A percentile compares a stretch with the other conserved stretches of the same genome.
Conservation (phyloP, 306 rosid genomes). For the Mucuna pruriens region DNA sequence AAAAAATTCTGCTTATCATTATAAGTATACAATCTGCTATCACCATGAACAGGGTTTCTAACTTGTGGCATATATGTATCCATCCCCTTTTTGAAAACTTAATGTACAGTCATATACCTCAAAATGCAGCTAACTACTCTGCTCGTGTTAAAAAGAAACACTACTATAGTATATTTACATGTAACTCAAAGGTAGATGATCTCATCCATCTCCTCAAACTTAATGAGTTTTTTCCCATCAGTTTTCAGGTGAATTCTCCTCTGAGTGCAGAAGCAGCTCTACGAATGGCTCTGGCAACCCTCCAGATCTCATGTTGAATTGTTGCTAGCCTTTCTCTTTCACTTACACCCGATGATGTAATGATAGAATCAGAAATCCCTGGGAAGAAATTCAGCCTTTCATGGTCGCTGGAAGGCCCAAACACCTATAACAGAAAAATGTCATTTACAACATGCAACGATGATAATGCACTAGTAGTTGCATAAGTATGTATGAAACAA, state of each 20-base stretch:
- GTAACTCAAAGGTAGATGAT: slow-evolving; percentile 9
- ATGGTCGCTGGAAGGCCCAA: slow-evolving; percentile 66
- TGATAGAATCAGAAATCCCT: slow-evolving; percentile 75
- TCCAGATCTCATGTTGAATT: slow-evolving; percentile 89
- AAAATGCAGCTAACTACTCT: slow-evolving; percentile 23
- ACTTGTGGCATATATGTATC: not conserved
- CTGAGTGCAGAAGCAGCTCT: slow-evolving; percentile 75
- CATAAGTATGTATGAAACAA: not conserved
- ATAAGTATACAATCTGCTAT: not conserved
- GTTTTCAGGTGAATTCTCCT: slow-evolving; percentile 68
- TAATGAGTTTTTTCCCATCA: not conserved
- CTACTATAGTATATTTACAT: slow-evolving; percentile 8
- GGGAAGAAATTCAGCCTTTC: slow-evolving; percentile 78
- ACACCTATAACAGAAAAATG: slow-evolving; percentile 53
- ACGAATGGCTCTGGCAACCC: slow-evolving; percentile 80
- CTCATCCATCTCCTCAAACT: not conserved
- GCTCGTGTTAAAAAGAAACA: not conserved
- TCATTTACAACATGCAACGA: not conserved
- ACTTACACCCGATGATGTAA: slow-evolving; percentile 41
- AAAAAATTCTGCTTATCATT: not conserved
- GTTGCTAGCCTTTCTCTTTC: slow-evolving; percentile 46
- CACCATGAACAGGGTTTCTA: not conserved
- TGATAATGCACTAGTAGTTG: not conserved
- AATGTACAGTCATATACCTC: slow-evolving; percentile 12
- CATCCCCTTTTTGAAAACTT: not conserved